phyloP scores from a whole-genome alignment of 1,284 basidiomycete species.

The Boletus subluridellus region DNA sequence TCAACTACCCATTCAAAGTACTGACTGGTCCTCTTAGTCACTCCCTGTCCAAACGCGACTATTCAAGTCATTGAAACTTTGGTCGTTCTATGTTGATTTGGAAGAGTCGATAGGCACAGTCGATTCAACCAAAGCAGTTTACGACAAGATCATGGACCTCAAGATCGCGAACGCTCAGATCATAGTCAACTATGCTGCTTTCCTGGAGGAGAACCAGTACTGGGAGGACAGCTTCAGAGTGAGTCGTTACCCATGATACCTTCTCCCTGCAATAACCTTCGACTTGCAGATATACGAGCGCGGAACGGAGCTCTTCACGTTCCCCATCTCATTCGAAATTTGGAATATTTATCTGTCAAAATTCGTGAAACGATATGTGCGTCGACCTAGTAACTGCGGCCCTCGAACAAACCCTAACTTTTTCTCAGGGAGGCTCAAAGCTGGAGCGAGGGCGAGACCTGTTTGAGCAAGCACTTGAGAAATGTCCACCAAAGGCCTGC shows the following conservation, averaged over 20 bases:
- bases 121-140: conserved; percentile 88
- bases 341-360: conserved; percentile 99
- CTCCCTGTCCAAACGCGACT: conserved; percentile 85
- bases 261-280: conserved; percentile 1
- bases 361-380: conserved; percentile 93
- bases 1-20: neutral
- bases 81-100: conserved; percentile 98
- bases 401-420: conserved; percentile 5
- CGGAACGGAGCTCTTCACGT: conserved; percentile 96
- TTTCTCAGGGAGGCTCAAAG: conserved; percentile 78
- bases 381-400: conserved; percentile 29
- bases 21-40: conserved; percentile 44
- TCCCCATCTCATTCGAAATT: conserved; percentile 96
- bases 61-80: conserved; percentile 97
- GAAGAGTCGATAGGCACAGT: conserved; percentile 96
- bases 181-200: conserved; percentile 95
- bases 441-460: conserved; percentile 93
- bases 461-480: conserved; percentile 96
- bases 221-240: conserved; percentile 99
- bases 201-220: conserved; percentile 97
- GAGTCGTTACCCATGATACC: conserved; percentile 37
- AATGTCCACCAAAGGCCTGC: conserved; percentile 92
- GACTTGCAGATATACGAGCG: conserved; percentile 82
- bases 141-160: conserved; percentile 95
- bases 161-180: conserved; percentile 98